Base-by-base conservation (phyloP, 768 basidiomycete species). In the Fomitopsis pulvina region DNA sequence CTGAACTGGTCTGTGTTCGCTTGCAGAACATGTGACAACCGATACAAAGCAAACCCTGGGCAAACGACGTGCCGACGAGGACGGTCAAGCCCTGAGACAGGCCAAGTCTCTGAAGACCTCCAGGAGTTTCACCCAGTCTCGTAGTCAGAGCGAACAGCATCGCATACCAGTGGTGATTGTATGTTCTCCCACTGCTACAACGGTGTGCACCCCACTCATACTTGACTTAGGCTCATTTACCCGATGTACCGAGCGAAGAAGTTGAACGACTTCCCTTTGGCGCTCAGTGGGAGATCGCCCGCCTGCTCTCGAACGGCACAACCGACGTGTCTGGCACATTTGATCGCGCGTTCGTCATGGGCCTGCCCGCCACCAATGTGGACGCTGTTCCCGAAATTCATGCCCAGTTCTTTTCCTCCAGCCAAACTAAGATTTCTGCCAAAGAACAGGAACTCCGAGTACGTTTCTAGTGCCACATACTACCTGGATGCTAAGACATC, bases 211-310 rank as follows among this genome's bases (percentile, higher is more conserved):
- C n/a, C 18, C 34, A 37, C 34, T 16, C 14, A 37, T 18, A 5
- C 14, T 18, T 12, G 5, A 18, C 14, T 5, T 14, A 45, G 41
- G 41, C 41, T 20, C 41, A 22, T 21, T 11, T 24, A 5, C 26
- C 41, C 3, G 22, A 22, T 7, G 30, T n/a, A 20, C 18, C 28
- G 11, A 21, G 10, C 11, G 10, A 27, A 5, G 30, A 32, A 22
- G 30, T 26, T 21, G 25, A n/a, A 11, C 28, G 22, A 16, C 47
- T 56, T 18, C 52, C 64, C 2, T 66, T 59, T 58, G 75, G 78
- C 8, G 73, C 72, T 1, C 79, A 77, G 47, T 82, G 75, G 63
- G 77, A 81, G 55, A 69, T 82, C 22, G 76, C 72, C 0, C 71
- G 78, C 1, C 63, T 71, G 18, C 60, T 76, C 40, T 66, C 67